Percentiles rank a stretch among this genome's conserved stretches.
Evolutionary conservation across 768 basidiomycete genomes (phyloP).

Genomic region (Tylopilus sp.): DNA sequence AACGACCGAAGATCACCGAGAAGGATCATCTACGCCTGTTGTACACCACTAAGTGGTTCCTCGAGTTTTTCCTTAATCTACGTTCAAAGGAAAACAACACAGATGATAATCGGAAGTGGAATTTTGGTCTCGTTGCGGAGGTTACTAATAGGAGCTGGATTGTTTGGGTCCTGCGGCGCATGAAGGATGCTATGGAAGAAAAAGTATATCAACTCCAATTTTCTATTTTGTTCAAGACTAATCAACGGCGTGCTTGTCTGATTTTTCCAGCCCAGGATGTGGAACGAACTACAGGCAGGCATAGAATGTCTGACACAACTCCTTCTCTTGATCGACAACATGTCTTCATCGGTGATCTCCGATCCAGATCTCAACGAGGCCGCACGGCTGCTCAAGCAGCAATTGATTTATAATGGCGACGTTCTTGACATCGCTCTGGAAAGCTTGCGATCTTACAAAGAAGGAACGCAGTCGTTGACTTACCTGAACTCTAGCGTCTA

Average conservation of each 20-base stretch:
- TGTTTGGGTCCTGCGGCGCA: conserved; percentile 84
- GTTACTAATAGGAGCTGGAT: conserved; percentile 87
- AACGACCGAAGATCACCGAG: conserved; percentile 89
- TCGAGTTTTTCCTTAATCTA: conserved; percentile 78
- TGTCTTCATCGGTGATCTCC: conserved; percentile 53
- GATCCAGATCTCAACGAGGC: conserved; percentile 57
- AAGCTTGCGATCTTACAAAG: conserved; percentile 72
- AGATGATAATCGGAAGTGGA: conserved; percentile 42
- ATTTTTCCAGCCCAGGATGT: conserved; percentile 72
- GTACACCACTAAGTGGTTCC: conserved; percentile 85
- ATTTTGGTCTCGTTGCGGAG: conserved; percentile 75
- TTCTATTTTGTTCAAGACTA: conserved; percentile 1
- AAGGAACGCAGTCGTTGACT: conserved; percentile 71
- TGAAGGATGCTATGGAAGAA: conserved; percentile 87
- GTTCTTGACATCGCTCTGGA: conserved; percentile 85
- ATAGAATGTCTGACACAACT: conserved; percentile 93
- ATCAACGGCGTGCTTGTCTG: conserved; percentile 8
- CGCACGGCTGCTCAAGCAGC: conserved; percentile 78
- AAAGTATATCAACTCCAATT: conserved; percentile 50
- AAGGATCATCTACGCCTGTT: conserved; percentile 90
- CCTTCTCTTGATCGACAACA: conserved; percentile 81
- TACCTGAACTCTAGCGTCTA: conserved; percentile 87
- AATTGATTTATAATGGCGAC: conserved; percentile 94
- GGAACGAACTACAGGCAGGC: conserved; percentile 93
- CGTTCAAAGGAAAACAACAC: conserved; percentile 37